Conservation (phyloP, 345 rosid species). For the Citrus inodora region DNA sequence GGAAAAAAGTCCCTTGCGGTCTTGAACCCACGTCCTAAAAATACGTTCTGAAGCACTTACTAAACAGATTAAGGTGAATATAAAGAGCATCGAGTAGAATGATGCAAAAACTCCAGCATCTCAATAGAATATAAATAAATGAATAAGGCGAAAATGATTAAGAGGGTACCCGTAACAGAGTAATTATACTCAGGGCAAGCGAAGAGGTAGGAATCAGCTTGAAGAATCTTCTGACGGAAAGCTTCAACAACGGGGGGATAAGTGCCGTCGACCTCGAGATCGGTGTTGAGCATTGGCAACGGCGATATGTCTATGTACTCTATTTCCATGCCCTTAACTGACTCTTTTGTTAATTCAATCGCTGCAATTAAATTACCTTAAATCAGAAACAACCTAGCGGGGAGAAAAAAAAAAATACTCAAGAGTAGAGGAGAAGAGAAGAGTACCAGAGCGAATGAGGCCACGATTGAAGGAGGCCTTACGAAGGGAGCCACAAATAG, state of each 20-base stretch:
- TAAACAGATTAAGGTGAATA: no score
- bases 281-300: slow-evolving; percentile 68
- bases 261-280: slow-evolving; percentile 55
- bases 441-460: slow-evolving; percentile 63
- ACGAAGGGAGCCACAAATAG: slow-evolving; percentile 80
- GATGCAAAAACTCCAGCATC: no score
- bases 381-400: not conserved
- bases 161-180: slow-evolving; percentile 56
- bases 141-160: not conserved
- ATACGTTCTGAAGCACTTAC: no score
- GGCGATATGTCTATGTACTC: slow-evolving; percentile 55
- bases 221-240: slow-evolving; percentile 56
- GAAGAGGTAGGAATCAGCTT: slow-evolving; percentile 67
- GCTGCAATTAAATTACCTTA: slow-evolving; percentile 28
- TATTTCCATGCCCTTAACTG: slow-evolving; percentile 44
- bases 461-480: slow-evolving; percentile 66
- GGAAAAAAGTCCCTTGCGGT: no score
- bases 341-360: slow-evolving; percentile 32
- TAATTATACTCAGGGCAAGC: slow-evolving; percentile 82
- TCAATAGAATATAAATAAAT: no score
- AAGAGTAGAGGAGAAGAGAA: not conserved
- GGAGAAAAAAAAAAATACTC: not conserved
- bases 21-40: no score
- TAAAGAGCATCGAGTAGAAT: no score
- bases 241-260: slow-evolving; percentile 62